phyloP scores from a whole-genome alignment of 331 rosid genomes.

The Stylosanthes scabra region DNA sequence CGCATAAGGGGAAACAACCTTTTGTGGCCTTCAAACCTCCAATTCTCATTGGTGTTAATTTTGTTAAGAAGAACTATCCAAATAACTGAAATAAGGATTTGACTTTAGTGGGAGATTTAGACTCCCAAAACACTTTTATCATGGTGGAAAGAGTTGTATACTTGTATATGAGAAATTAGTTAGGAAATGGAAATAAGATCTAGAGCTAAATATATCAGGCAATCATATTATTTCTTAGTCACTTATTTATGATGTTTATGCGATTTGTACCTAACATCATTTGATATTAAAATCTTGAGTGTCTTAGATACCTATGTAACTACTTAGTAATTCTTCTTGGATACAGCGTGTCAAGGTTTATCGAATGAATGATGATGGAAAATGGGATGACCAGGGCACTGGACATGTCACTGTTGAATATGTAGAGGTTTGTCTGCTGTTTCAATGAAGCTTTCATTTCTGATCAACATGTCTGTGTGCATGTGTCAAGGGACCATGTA shows the following conservation, averaged over 20 bases:
- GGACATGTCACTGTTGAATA: constrained; percentile 90
- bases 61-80: no score
- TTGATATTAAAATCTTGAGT: constrained; percentile 23
- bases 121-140: no score
- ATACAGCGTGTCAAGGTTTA: constrained; percentile 96
- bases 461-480: background rate
- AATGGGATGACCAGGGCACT: constrained; percentile 99
- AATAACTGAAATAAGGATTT: no score
- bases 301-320: constrained; percentile 14
- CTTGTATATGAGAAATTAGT: no score
- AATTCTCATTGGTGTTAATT: no score
- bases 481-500: background rate
- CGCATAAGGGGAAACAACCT: no score
- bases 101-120: no score
- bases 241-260: background rate
- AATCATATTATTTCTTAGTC: constrained; percentile 10
- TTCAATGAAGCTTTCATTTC: constrained; percentile 29
- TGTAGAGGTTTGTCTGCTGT: constrained; percentile 70
- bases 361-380: constrained; percentile 85
- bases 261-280: constrained; percentile 9
- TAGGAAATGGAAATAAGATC: no score
- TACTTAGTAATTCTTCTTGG: constrained; percentile 31
- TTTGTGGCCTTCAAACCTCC: no score
- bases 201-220: no score
- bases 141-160: no score